Evolutionary conservation across 176 grass and related monocot genomes (phyloP).

Genomic region (Zea luxurians): DNA sequence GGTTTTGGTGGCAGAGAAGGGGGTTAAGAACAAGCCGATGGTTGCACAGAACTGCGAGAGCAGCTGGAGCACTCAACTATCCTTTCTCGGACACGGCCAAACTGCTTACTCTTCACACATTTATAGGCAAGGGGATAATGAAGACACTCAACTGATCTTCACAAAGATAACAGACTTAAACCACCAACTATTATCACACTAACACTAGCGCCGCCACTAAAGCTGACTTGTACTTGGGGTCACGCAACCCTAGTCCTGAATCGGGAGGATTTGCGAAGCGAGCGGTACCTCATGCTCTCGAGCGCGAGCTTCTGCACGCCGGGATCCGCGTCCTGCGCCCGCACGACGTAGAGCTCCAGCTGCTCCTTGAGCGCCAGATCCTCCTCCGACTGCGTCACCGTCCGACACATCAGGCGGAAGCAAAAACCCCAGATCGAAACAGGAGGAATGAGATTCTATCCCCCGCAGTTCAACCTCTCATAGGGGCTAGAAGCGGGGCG

Average conservation of each 20-base stretch:
- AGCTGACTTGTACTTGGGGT: neutral
- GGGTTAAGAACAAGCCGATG: too few species aligned
- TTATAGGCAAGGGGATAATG: too few species aligned
- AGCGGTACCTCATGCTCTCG: constrained; percentile 87
- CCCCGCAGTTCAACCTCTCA: neutral
- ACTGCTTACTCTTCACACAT: too few species aligned
- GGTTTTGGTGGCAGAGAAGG: too few species aligned
- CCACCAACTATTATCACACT: neutral
- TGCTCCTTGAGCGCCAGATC: constrained; percentile 93
- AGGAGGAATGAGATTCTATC: neutral
- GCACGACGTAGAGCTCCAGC: constrained; percentile 83
- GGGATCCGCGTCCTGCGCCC: constrained; percentile 75
- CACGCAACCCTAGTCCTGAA: constrained; percentile 1
- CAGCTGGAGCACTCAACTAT: too few species aligned
- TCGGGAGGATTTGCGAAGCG: neutral
- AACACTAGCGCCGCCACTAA: neutral
- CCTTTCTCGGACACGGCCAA: too few species aligned
- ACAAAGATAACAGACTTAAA: neutral
- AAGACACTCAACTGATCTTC: neutral
- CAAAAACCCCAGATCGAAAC: constrained; percentile 2
- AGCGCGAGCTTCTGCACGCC: constrained; percentile 89
- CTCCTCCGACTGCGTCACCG: constrained; percentile 74
- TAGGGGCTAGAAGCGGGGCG: neutral
- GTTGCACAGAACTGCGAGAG: too few species aligned
- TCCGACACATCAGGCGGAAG: neutral